Percentiles rank a stretch among this genome's conserved stretches.
phyloP scores from a whole-genome alignment of 768 basidiomycete species.

The Tephrocybe sp. region DNA sequence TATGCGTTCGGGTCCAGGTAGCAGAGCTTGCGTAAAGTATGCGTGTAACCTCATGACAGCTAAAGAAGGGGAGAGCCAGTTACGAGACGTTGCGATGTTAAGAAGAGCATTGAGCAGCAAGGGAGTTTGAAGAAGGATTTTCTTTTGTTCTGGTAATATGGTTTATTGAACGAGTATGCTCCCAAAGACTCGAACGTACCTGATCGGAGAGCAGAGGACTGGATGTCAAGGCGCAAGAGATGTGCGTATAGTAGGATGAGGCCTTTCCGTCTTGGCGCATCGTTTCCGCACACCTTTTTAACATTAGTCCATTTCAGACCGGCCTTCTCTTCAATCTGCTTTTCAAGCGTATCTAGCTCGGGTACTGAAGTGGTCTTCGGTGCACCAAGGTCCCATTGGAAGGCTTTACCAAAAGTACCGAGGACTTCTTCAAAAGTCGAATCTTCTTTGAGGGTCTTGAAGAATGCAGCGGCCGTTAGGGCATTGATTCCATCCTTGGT shows the following conservation, averaged over 20 bases:
- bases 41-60: slow-evolving; percentile 81
- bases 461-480: slow-evolving; percentile 81
- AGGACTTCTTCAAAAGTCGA: slow-evolving; percentile 73
- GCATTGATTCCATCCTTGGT: slow-evolving; percentile 92
- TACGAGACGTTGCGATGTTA: slow-evolving; percentile 80
- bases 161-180: background rate
- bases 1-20: slow-evolving; percentile 50
- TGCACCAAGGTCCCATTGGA: slow-evolving; percentile 52
- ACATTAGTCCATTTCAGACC: slow-evolving; percentile 58
- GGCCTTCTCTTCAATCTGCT: slow-evolving; percentile 44
- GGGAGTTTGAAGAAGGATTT: slow-evolving; percentile 71
- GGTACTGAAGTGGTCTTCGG: slow-evolving; percentile 28
- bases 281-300: slow-evolving; percentile 38
- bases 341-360: slow-evolving; percentile 52
- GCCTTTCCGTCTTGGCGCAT: slow-evolving; percentile 48
- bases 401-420: slow-evolving; percentile 65
- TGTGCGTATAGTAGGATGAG: slow-evolving; percentile 84
- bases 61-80: slow-evolving; percentile 84
- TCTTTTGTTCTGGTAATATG: slow-evolving; percentile 59
- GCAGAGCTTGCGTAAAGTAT: slow-evolving; percentile 80
- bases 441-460: slow-evolving; percentile 83
- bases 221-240: slow-evolving; percentile 66
- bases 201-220: slow-evolving; percentile 52
- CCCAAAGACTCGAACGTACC: slow-evolving; percentile 45
- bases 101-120: slow-evolving; percentile 77